Evolutionary conservation across 2,329 filamentous ascomycete species (phyloP).

Genomic region (Colletotrichum echinochloae): DNA sequence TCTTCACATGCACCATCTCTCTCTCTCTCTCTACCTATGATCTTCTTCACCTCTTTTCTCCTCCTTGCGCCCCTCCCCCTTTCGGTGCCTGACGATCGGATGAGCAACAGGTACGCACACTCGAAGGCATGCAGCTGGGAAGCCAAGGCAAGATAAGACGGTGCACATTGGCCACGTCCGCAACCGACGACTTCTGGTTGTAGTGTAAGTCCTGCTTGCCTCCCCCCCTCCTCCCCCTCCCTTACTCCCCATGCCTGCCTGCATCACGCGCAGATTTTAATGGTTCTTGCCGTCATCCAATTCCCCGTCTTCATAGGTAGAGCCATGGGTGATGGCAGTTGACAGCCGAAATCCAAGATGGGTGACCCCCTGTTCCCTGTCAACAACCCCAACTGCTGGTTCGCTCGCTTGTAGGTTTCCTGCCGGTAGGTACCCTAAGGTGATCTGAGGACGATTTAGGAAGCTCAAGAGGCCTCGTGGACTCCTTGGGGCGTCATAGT

Average conservation of each 20-base stretch:
- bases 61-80: not conserved
- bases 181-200: not conserved
- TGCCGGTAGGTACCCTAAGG: not conserved
- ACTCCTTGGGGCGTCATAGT: slow-evolving; percentile 5
- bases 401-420: slow-evolving; percentile 12
- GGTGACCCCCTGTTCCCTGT: slow-evolving; percentile 29
- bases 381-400: slow-evolving; percentile 12
- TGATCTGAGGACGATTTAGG: slow-evolving; percentile 12
- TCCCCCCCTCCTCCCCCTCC: no score
- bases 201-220: no score
- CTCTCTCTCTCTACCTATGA: not conserved
- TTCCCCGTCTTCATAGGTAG: slow-evolving; percentile 15
- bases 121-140: not conserved
- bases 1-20: not conserved
- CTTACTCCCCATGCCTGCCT: no score
- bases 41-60: not conserved
- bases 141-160: not conserved
- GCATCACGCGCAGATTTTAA: slow-evolving; percentile 12
- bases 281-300: not conserved
- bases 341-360: slow-evolving; percentile 28
- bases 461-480: slow-evolving; percentile 3
- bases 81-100: slow-evolving; percentile 27
- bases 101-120: slow-evolving; percentile 10
- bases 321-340: slow-evolving; percentile 20
- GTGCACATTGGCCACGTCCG: not conserved